These are phyloP conservation scores for Cryptococcus floricola DNA, from an alignment of 1,284 basidiomycete species.

Conservation along the genomic window DNA sequence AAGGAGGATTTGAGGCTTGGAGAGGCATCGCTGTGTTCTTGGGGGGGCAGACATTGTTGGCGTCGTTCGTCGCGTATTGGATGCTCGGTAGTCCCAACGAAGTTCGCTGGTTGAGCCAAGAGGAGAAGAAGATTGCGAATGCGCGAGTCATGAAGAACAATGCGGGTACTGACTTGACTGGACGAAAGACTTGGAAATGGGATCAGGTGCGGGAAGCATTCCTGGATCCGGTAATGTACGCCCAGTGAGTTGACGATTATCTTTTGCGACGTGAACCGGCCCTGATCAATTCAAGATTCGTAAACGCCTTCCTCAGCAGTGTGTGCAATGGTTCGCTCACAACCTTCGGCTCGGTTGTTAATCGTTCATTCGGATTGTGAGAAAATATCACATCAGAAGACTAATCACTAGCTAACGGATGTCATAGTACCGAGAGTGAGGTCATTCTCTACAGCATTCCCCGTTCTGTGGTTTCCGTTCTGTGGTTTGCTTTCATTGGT, in stretches of 20 bases:
- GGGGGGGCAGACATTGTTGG: constrained; percentile 32
- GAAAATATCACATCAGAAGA: background rate
- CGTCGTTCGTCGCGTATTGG: constrained; percentile 22
- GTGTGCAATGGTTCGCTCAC: constrained; percentile 29
- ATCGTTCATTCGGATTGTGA: constrained; percentile 16
- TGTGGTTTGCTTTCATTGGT: constrained; percentile 38
- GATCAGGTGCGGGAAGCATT: constrained; percentile 34
- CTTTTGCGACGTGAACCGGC: constrained; percentile 6
- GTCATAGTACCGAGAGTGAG: constrained; percentile 23
- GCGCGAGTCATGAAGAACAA: constrained; percentile 36
- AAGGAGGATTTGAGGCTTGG: constrained; percentile 28
- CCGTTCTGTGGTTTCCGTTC: constrained; percentile 29
- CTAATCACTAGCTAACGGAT: background rate
- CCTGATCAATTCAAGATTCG: background rate
- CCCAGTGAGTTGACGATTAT: constrained; percentile 33
- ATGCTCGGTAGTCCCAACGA: constrained; percentile 36
- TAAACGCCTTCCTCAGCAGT: no score
- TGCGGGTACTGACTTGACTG: constrained; percentile 30
- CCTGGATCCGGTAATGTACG: constrained; percentile 30
- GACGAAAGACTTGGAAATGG: constrained; percentile 34
- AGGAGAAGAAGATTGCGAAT: constrained; percentile 29
- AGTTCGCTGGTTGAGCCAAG: constrained; percentile 31
- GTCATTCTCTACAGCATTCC: constrained; percentile 39
- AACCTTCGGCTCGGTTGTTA: constrained; percentile 27
- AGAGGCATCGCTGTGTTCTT: constrained; percentile 36